Evolutionary conservation across 768 basidiomycete genomes (phyloP).

Genomic region (Thelephora aurantiotincta): DNA sequence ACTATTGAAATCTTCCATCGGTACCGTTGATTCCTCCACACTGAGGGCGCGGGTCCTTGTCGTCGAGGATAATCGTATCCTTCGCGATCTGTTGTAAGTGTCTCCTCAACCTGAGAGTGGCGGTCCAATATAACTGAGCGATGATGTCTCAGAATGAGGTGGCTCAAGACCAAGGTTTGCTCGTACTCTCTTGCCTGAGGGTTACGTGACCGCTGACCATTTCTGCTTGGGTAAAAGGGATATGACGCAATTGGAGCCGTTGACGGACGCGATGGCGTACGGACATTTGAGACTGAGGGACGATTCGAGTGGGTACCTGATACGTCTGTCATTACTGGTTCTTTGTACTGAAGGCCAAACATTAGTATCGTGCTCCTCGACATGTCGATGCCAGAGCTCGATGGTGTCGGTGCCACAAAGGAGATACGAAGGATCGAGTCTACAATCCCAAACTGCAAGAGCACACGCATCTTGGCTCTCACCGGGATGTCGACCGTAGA

Average conservation of each 20-base stretch:
- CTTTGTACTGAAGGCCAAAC: conserved; percentile 3
- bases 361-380: conserved; percentile 74
- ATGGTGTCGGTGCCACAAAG: conserved; percentile 78
- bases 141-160: conserved; percentile 31
- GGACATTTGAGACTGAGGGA: conserved; percentile 52
- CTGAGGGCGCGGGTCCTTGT: conserved; percentile 50
- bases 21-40: conserved; percentile 24
- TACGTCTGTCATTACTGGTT: not conserved
- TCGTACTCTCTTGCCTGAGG: not conserved
- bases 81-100: conserved; percentile 72
- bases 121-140: not conserved
- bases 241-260: conserved; percentile 68
- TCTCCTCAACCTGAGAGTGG: not conserved
- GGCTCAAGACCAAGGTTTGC: conserved; percentile 45
- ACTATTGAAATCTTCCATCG: conserved; percentile 52
- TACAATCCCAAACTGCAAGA: conserved; percentile 16
- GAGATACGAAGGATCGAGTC: conserved; percentile 71
- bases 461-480: conserved; percentile 60
- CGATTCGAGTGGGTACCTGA: conserved; percentile 65
- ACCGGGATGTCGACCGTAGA: conserved; percentile 91
- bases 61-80: conserved; percentile 83
- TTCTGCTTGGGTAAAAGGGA: conserved; percentile 24
- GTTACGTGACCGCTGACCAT: not conserved
- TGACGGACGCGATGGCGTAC: conserved; percentile 78
- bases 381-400: conserved; percentile 87